Percentiles rank a stretch among this genome's conserved stretches.
These are phyloP conservation scores for Aspergillus sclerotialis DNA, from an alignment of 2,329 filamentous ascomycete genomes.

Conservation along the genomic window DNA sequence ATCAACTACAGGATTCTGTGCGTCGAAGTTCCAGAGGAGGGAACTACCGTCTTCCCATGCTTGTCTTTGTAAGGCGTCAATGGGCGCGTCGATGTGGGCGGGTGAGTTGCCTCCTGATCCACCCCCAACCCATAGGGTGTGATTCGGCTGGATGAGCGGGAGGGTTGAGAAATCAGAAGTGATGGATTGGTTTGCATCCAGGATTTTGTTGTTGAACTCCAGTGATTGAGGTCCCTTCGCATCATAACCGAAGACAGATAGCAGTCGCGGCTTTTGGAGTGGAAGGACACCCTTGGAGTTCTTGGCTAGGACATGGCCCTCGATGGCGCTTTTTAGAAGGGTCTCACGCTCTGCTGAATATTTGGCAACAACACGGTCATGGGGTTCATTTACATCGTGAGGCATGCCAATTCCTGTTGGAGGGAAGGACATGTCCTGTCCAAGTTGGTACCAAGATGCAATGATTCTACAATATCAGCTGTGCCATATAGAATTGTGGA, in stretches of 20 bases:
- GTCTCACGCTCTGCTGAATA: conserved; percentile 27
- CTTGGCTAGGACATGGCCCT: conserved; percentile 51
- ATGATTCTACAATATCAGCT: too few species aligned
- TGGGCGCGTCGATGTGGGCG: conserved; percentile 45
- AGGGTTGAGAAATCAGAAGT: neutral
- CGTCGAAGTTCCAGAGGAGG: conserved; percentile 14
- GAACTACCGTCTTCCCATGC: conserved; percentile 49
- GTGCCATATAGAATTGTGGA: too few species aligned
- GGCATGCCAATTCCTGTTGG: conserved; percentile 20
- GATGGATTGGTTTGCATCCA: too few species aligned
- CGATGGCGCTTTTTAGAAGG: conserved; percentile 46
- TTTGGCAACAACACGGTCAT: conserved; percentile 43
- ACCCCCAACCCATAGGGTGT: conserved; percentile 40
- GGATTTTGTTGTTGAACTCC: neutral
- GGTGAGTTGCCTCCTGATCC: conserved; percentile 45
- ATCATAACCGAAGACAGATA: conserved; percentile 21
- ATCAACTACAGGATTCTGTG: conserved; percentile 11
- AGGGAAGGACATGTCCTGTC: conserved; percentile 25
- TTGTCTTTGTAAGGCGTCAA: conserved; percentile 47
- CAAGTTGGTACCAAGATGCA: conserved; percentile 40
- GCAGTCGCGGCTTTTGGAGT: conserved; percentile 33
- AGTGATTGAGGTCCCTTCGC: conserved; percentile 9
- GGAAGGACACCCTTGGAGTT: conserved; percentile 46
- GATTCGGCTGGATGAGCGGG: conserved; percentile 25
- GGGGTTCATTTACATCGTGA: conserved; percentile 5